Evolutionary conservation across 345 rosid species (phyloP).

Genomic region (Hibiscus mutabilis): DNA sequence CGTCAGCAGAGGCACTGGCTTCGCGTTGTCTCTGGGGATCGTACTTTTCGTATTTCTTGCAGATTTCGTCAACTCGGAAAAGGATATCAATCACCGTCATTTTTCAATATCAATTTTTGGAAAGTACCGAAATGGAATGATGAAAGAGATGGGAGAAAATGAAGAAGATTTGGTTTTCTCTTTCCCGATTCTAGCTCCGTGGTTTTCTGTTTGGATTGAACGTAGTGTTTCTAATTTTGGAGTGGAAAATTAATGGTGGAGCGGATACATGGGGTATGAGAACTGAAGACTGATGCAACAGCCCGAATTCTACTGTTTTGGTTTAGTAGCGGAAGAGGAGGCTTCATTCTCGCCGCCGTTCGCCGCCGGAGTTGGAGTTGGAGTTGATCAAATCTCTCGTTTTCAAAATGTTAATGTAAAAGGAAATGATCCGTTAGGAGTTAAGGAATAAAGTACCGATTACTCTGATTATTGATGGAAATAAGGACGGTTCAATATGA

Average conservation of each 20-base stretch:
- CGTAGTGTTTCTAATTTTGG: not conserved
- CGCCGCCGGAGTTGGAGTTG: not conserved
- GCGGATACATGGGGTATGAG: not conserved
- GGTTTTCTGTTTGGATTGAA: not conserved
- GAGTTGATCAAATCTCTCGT: not conserved
- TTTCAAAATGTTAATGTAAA: not conserved
- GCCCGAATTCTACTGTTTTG: not conserved
- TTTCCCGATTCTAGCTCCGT: not conserved
- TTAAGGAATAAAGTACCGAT: too few species aligned
- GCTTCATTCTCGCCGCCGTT: not conserved
- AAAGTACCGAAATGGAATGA: not conserved
- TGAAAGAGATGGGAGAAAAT: not conserved
- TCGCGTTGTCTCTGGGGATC: conserved; percentile 66
- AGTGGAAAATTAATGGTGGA: not conserved
- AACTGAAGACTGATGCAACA: not conserved
- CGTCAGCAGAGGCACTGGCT: conserved; percentile 47
- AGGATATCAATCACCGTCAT: not conserved
- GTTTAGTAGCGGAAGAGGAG: not conserved
- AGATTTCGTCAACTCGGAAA: conserved; percentile 68
- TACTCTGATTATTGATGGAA: too few species aligned
- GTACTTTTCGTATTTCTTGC: conserved; percentile 78
- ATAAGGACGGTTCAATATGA: too few species aligned
- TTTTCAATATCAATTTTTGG: not conserved
- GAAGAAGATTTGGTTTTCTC: not conserved
- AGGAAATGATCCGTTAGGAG: not conserved